Conservation (phyloP, 2,329 filamentous ascomycete species). For the Colletotrichum endophyticum region DNA sequence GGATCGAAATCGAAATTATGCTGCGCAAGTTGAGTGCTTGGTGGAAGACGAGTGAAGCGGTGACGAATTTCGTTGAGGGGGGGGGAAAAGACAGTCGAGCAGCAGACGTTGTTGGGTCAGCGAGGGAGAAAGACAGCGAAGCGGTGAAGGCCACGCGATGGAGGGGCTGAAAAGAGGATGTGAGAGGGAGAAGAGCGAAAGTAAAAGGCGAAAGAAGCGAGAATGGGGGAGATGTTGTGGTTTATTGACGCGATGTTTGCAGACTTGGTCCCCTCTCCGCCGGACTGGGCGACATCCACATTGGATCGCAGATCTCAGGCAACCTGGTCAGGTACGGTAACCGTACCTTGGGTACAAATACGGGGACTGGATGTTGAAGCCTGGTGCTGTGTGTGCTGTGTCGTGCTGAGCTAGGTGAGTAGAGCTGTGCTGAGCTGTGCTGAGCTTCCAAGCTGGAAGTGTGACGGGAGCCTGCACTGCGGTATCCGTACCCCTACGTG, state of each 20-base stretch:
- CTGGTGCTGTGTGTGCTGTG: not conserved
- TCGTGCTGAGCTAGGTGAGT: not conserved
- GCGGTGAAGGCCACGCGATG: not conserved
- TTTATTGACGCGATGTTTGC: conserved; percentile 12
- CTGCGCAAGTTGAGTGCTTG: not conserved
- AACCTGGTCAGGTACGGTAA: not conserved
- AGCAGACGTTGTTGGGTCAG: not conserved
- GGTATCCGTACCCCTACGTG: too few species aligned
- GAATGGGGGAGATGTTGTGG: not conserved
- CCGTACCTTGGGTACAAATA: not conserved
- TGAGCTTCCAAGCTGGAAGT: not conserved
- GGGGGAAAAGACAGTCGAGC: not conserved
- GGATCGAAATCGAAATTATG: not conserved
- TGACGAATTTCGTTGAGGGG: conserved; percentile 15
- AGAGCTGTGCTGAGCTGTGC: not conserved
- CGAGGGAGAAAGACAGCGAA: not conserved
- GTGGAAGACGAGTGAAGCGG: not conserved
- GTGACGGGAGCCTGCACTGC: not conserved
- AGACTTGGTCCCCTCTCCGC: not conserved
- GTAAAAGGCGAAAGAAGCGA: not conserved
- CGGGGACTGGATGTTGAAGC: not conserved
- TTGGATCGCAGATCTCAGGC: not conserved
- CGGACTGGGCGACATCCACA: not conserved
- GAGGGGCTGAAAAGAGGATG: not conserved
- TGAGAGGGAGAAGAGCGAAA: not conserved